Conservation (phyloP, 495 filamentous ascomycete genomes). For the Sordaria brevicollis region DNA sequence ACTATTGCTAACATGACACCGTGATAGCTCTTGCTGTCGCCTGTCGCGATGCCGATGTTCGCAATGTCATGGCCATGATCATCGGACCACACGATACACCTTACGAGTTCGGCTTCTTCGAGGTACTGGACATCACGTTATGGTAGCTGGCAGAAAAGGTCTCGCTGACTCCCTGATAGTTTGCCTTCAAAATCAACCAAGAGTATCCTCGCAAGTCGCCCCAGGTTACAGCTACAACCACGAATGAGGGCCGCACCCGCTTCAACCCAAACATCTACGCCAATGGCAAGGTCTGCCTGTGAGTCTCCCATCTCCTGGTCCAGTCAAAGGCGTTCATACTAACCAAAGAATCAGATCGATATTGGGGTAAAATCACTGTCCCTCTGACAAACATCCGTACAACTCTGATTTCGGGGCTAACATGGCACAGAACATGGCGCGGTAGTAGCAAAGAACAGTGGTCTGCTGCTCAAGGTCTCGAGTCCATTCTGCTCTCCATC, state of each 20-base stretch:
- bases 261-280: slow-evolving; percentile 98
- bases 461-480: slow-evolving; percentile 90
- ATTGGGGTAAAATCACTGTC: slow-evolving; percentile 53
- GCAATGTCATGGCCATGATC: slow-evolving; percentile 79
- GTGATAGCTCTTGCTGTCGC: slow-evolving; percentile 69
- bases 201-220: slow-evolving; percentile 87
- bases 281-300: slow-evolving; percentile 86
- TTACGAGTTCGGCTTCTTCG: slow-evolving; percentile 95
- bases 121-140: slow-evolving; percentile 40
- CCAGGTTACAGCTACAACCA: slow-evolving; percentile 63
- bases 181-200: slow-evolving; percentile 55
- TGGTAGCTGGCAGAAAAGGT: not conserved
- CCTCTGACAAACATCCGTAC: not conserved
- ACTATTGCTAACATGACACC: not conserved
- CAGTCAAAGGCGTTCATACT: not conserved
- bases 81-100: slow-evolving; percentile 91
- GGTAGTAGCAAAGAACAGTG: slow-evolving; percentile 85
- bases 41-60: slow-evolving; percentile 77
- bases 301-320: slow-evolving; percentile 14
- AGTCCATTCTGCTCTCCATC: slow-evolving; percentile 90
- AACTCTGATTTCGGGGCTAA: slow-evolving; percentile 13
- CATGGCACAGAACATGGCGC: slow-evolving; percentile 70
- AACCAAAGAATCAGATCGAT: slow-evolving; percentile 60
- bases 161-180: slow-evolving; percentile 35
- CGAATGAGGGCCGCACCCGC: slow-evolving; percentile 73